phyloP scores from a whole-genome alignment of 2,329 filamentous ascomycete species.

The Trichoderma aggressivum region DNA sequence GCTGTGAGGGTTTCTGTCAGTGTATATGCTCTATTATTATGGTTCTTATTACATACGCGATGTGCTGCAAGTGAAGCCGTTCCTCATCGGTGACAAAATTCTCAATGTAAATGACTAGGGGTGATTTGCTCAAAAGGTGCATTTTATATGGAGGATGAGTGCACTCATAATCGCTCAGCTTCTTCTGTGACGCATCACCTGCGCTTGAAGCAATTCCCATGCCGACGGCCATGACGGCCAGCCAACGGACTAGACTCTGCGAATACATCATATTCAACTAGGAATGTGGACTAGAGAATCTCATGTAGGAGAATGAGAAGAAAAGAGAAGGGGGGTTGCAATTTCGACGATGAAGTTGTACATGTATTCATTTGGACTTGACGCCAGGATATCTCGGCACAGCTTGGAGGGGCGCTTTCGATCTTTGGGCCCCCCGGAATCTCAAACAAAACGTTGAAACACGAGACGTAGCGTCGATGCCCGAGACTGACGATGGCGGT shows the following conservation, averaged over 20 bases:
- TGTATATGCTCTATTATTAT: too few species aligned
- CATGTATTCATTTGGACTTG: not conserved
- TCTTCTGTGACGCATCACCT: not conserved
- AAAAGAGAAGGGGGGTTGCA: not conserved
- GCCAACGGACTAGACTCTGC: slow-evolving; percentile 1
- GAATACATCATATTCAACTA: not conserved
- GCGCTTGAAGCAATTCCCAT: not conserved
- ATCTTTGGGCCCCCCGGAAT: not conserved
- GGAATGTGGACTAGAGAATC: not conserved
- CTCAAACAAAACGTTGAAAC: slow-evolving; percentile 12
- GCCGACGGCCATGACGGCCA: not conserved
- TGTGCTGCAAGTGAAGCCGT: slow-evolving; percentile 38
- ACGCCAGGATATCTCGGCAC: not conserved
- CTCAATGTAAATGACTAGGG: slow-evolving; percentile 48
- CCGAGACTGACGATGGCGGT: not conserved
- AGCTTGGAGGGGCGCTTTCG: not conserved
- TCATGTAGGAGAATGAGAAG: not conserved
- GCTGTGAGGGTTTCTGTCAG: slow-evolving; percentile 25
- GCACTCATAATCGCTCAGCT: slow-evolving; percentile 24
- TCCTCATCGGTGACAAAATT: slow-evolving; percentile 44
- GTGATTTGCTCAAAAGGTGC: slow-evolving; percentile 46
- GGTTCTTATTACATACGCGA: too few species aligned
- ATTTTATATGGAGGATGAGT: slow-evolving; percentile 38
- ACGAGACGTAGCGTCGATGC: slow-evolving; percentile 4
- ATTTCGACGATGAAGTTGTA: not conserved